phyloP scores from a whole-genome alignment of 495 filamentous ascomycete species.

The Hypoxylon perforatum region DNA sequence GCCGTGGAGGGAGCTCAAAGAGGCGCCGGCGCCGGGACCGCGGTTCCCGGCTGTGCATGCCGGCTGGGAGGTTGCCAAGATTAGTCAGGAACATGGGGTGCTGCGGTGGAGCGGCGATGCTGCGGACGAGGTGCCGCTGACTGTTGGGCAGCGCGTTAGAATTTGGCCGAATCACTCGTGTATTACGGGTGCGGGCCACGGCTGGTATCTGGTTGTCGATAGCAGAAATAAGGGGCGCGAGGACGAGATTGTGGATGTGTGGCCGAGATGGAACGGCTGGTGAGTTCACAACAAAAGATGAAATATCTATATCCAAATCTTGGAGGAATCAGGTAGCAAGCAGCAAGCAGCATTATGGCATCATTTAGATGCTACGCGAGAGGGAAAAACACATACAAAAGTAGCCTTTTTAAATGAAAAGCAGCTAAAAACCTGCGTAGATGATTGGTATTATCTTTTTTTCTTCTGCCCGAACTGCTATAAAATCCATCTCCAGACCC shows the following conservation, averaged over 20 bases:
- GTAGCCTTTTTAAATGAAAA: not conserved
- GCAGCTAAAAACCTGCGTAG: not conserved
- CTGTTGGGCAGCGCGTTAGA: conserved; percentile 69
- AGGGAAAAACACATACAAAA: not conserved
- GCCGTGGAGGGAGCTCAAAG: conserved; percentile 59
- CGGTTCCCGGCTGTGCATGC: conserved; percentile 56
- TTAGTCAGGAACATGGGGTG: conserved; percentile 76
- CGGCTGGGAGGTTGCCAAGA: conserved; percentile 70
- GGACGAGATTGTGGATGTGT: conserved; percentile 75
- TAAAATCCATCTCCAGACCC: not conserved
- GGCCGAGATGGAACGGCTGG: conserved; percentile 72
- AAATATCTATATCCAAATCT: no score
- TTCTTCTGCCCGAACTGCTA: not conserved
- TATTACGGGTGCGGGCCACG: conserved; percentile 76
- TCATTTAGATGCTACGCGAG: not conserved
- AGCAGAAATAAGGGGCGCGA: conserved; percentile 59
- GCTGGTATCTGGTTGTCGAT: conserved; percentile 83
- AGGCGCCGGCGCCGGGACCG: conserved; percentile 40
- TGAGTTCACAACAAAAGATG: conserved; percentile 41
- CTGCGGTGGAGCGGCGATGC: conserved; percentile 57
- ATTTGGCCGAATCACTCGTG: conserved; percentile 91
- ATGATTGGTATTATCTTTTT: not conserved
- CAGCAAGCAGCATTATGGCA: not conserved
- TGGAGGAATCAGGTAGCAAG: not conserved
- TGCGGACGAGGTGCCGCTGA: conserved; percentile 66